Evolutionary conservation across 805 yeast genomes (phyloP), one percentile per base, ranked within the genome.

Genomic region (Cyberlindnera maclurae): DNA sequence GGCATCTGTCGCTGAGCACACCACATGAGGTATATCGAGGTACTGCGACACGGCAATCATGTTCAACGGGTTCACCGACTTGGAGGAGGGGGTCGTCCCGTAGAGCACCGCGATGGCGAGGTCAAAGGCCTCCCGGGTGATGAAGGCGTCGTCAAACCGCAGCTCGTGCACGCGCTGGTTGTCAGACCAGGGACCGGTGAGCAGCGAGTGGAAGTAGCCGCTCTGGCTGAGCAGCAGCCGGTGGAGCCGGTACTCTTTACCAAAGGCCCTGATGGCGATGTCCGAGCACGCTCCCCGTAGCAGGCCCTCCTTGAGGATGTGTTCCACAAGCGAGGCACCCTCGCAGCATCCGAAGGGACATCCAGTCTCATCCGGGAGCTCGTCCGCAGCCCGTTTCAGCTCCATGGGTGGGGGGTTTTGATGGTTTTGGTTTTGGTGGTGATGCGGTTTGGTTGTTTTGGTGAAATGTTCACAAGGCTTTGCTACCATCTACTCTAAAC

Each of bases 21-120:
- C 75, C 11, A 70, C 51, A 15, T 67, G 68, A 2, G 63, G 62
- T 17, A 75, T 58, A 29, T 65, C 75, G 29, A 75, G 50, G 44
- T 67, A 75, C 43, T 68, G 74, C 1, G 77, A 76, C 12, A 69
- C 57, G 1, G 75, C 73, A 38, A 75, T 62, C 64, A 73, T 59
- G 13, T 60, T 60, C 37, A 61, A 54, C 2, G 74, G 60, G n/a
- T 62, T 55, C 17, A 53, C 42, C 9, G 26, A 12, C 15, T 49
- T 55, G 35, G 67, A 71, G 12, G 56, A 54, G 15, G 65, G 62
- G 2, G 30, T 13, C 4, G 50, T 34, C 1, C 63, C 65, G 46
- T 75, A 75, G 11, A 75, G 53, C 30, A 70, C 45, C 1, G 67
- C 65, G 3, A 75, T 49, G 0, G 73, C 74, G 16, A 68, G 50